These are phyloP conservation scores for Lasiodiplodia gonubiensis DNA, from an alignment of 2,329 filamentous ascomycete genomes.

Conservation along the genomic window DNA sequence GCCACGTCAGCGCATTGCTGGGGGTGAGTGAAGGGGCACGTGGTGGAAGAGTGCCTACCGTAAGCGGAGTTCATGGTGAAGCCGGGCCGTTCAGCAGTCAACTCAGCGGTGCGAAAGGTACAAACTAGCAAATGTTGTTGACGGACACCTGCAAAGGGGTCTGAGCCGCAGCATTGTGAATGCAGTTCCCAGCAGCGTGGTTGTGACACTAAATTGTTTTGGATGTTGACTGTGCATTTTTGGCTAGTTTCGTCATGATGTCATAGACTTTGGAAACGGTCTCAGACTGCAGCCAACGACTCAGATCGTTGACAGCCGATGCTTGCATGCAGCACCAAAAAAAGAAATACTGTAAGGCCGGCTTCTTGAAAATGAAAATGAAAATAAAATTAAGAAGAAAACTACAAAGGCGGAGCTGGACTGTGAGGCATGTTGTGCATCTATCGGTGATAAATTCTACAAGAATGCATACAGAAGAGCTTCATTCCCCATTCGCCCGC, in stretches of 20 bases:
- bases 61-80: constrained; percentile 18
- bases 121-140: constrained; percentile 8
- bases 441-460: no score
- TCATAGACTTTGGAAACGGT: constrained; percentile 6
- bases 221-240: constrained; percentile 24
- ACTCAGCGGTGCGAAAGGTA: neutral
- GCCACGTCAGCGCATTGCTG: neutral
- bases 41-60: neutral
- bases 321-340: neutral
- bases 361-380: no score
- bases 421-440: no score
- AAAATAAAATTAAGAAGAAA: no score
- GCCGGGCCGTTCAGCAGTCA: neutral
- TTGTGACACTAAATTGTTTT: constrained; percentile 24
- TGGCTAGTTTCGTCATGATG: constrained; percentile 15
- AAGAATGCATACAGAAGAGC: no score
- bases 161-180: constrained; percentile 10
- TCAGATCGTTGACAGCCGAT: neutral
- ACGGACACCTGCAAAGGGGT: neutral
- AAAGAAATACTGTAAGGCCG: no score
- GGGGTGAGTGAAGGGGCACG: neutral
- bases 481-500: no score
- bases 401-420: no score
- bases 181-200: neutral
- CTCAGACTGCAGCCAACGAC: neutral